phyloP scores from a whole-genome alignment of 352 stramenopile genomes.

The Phytophthora parvispora region DNA sequence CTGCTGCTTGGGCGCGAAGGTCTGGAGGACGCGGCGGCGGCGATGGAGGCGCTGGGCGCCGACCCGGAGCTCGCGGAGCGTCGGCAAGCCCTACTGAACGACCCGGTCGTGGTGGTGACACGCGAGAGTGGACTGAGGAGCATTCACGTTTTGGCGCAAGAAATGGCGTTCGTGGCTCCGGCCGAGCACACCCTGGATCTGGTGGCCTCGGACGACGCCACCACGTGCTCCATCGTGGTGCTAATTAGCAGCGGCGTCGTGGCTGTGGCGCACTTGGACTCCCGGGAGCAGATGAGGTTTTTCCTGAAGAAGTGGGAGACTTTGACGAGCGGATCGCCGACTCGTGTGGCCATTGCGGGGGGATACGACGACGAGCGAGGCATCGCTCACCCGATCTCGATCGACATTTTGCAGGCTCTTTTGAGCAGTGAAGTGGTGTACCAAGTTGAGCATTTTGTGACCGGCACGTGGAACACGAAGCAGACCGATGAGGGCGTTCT shows the following conservation, averaged over 20 bases:
- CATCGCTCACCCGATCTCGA: conserved; percentile 25
- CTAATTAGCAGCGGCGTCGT: conserved; percentile 20
- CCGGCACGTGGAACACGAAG: conserved; percentile 27
- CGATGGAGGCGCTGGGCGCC: conserved; percentile 14
- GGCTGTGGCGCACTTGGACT: conserved; percentile 29
- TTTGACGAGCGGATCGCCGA: conserved; percentile 1
- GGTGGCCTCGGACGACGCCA: conserved; percentile 39
- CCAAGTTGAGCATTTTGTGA: conserved; percentile 26
- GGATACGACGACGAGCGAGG: conserved; percentile 36
- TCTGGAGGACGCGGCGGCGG: conserved; percentile 5
- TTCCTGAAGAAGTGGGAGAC: conserved; percentile 36
- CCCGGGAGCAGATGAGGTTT: conserved; percentile 29
- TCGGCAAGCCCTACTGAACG: conserved; percentile 10
- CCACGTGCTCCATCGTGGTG: conserved; percentile 39
- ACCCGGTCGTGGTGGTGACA: conserved; percentile 30
- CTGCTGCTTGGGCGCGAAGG: conserved; percentile 25
- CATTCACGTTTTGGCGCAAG: conserved; percentile 34
- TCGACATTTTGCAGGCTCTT: conserved; percentile 26
- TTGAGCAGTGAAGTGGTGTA: conserved; percentile 18
- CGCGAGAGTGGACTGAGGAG: conserved; percentile 12
- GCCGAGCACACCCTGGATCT: conserved; percentile 22
- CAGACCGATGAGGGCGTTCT: conserved; percentile 9
- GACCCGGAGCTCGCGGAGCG: conserved; percentile 8
- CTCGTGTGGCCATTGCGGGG: conserved; percentile 26
- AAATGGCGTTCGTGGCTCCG: conserved; percentile 34